phyloP scores from a whole-genome alignment of 2,329 filamentous ascomycete species.

The Trichoderma brevicompactum region DNA sequence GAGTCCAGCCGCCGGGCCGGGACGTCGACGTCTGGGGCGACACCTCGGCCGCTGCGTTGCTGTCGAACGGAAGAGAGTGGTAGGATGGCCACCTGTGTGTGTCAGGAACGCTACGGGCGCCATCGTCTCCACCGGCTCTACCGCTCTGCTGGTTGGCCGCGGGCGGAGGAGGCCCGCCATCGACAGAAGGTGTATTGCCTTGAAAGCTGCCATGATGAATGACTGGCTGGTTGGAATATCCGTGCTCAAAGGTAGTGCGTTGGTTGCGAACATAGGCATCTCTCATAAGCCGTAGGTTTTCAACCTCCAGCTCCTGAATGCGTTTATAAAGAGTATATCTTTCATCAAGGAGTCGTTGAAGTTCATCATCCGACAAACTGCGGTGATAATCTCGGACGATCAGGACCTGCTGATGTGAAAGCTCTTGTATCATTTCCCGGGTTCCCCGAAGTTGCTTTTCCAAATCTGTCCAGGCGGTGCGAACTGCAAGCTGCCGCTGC shows the following conservation, averaged over 20 bases:
- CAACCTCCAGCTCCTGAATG: not conserved
- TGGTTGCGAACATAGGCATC: no score
- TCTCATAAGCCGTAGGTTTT: not conserved
- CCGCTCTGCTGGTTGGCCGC: not conserved
- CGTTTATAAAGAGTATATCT: not conserved
- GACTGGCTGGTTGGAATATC: not conserved
- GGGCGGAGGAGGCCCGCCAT: not conserved
- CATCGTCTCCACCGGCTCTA: not conserved
- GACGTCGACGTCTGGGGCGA: no score
- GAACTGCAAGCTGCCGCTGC: not conserved
- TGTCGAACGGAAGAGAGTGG: not conserved
- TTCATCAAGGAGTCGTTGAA: not conserved
- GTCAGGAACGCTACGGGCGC: not conserved
- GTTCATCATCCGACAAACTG: not conserved
- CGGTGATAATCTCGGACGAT: not conserved
- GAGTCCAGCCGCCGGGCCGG: no score
- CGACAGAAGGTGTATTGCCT: conserved; percentile 12
- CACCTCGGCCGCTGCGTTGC: no score
- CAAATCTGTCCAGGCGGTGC: not conserved
- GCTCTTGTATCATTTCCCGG: no score
- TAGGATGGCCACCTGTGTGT: not conserved
- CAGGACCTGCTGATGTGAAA: not conserved
- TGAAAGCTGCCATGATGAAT: conserved; percentile 42
- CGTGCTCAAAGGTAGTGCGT: no score
- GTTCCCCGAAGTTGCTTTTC: no score